Conservation (phyloP, 495 filamentous ascomycete genomes). For the Aspergillus kassunensis region DNA sequence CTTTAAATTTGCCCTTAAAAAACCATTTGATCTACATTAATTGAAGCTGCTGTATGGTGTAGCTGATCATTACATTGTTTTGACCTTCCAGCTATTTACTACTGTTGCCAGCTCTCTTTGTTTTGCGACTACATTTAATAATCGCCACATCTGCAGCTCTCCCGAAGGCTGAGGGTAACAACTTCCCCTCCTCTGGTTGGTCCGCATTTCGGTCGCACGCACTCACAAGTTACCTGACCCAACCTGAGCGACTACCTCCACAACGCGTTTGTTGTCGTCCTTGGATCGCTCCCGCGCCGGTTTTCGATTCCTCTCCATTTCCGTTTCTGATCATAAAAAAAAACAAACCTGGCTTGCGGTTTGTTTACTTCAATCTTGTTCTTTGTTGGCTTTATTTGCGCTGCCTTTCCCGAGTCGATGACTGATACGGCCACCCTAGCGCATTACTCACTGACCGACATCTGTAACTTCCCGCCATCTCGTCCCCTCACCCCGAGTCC, state of each 20-base stretch:
- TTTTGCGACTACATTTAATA: conserved; percentile 12
- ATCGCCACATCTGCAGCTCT: conserved; percentile 6
- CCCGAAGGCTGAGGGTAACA: conserved; percentile 4
- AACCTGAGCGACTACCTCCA: conserved; percentile 9
- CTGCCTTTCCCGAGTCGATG: conserved; percentile 5
- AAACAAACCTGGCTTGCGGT: not conserved
- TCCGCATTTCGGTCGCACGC: conserved; percentile 19
- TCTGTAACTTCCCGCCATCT: not conserved
- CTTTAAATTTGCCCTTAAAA: not conserved
- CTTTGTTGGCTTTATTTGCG: not conserved
- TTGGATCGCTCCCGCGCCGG: conserved; percentile 3
- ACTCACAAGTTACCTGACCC: conserved; percentile 11
- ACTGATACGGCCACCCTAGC: conserved; percentile 6
- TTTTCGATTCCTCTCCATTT: conserved; percentile 6
- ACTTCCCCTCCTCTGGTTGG: conserved; percentile 17
- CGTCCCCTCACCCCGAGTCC: conserved; percentile 2
- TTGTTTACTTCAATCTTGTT: not conserved
- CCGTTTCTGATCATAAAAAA: not conserved
- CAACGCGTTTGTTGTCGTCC: conserved; percentile 24
- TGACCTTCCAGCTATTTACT: conserved; percentile 3
- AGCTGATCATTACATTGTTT: too few relatives aligned
- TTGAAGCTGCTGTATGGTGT: conserved; percentile 11
- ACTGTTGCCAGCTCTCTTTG: conserved; percentile 6
- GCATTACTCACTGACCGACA: conserved; percentile 8
- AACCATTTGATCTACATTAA: not conserved